Conservation (phyloP, 495 filamentous ascomycete genomes). For the Aspergillus cristatus region DNA sequence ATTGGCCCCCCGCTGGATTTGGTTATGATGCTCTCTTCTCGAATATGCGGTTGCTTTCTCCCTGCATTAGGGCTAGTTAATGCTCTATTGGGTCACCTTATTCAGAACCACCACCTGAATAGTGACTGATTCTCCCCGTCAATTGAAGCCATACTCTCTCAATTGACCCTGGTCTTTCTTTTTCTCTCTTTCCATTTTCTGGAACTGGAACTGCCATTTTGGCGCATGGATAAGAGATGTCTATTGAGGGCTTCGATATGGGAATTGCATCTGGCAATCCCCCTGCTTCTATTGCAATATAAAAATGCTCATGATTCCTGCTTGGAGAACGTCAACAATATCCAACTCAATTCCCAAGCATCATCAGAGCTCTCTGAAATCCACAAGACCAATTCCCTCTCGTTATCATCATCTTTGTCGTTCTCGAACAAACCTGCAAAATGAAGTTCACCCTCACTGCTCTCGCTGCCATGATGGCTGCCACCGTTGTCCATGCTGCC, state of each 20-base stretch:
- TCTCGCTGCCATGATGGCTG: slow-evolving; percentile 28
- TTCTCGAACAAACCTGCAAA: slow-evolving; percentile 7
- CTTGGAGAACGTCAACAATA: neutral
- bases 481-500: slow-evolving; percentile 26
- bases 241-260: neutral
- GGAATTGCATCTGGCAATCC: neutral
- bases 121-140: too few relatives aligned
- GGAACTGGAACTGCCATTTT: slow-evolving; percentile 1
- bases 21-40: too few relatives aligned
- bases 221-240: slow-evolving; percentile 3
- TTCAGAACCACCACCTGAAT: too few relatives aligned
- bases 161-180: neutral
- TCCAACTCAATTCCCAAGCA: too few relatives aligned
- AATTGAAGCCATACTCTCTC: too few relatives aligned
- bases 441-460: slow-evolving; percentile 45
- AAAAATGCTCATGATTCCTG: slow-evolving; percentile 2
- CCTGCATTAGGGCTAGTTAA: too few relatives aligned
- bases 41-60: too few relatives aligned
- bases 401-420: slow-evolving; percentile 3
- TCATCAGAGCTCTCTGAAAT: too few relatives aligned
- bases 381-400: slow-evolving; percentile 1
- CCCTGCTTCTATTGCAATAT: neutral
- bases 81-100: too few relatives aligned
- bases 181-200: neutral
- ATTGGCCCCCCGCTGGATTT: too few relatives aligned